phyloP scores from a whole-genome alignment of 169 alveolate species.

The Plasmodium reichenowi region DNA sequence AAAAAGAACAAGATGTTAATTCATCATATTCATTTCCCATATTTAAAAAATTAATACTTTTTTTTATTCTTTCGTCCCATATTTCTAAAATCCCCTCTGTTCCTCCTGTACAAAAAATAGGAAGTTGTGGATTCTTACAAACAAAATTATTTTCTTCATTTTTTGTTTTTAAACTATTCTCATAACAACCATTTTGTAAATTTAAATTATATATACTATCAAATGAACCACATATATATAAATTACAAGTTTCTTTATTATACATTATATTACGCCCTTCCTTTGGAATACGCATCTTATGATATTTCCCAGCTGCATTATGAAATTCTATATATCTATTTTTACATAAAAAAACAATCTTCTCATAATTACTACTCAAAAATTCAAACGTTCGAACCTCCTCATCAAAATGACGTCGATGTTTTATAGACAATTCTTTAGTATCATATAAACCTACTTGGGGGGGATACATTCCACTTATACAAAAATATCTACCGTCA shows the following conservation, averaged over 20 bases:
- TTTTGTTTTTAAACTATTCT: slow-evolving; percentile 11
- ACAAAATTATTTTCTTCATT: slow-evolving; percentile 58
- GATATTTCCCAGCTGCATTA: slow-evolving; percentile 83
- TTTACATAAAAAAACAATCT: slow-evolving; percentile 81
- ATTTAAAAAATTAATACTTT: slow-evolving; percentile 26
- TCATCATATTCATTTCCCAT: slow-evolving; percentile 25
- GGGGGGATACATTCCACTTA: slow-evolving; percentile 86
- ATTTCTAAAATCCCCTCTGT: slow-evolving; percentile 46
- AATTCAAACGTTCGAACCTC: slow-evolving; percentile 82
- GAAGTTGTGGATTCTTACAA: slow-evolving; percentile 31
- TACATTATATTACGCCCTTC: slow-evolving; percentile 85
- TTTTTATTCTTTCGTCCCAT: slow-evolving; percentile 69
- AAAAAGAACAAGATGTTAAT: slow-evolving; percentile 70
- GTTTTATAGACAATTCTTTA: slow-evolving; percentile 82
- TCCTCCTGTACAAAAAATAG: slow-evolving; percentile 57
- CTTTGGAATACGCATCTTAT: slow-evolving; percentile 84
- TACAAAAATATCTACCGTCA: slow-evolving; percentile 80
- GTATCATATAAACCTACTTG: slow-evolving; percentile 87
- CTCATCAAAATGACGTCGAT: slow-evolving; percentile 85
- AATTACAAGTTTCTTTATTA: slow-evolving; percentile 77
- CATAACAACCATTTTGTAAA: slow-evolving; percentile 57
- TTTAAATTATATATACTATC: slow-evolving; percentile 78
- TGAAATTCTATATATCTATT: slow-evolving; percentile 83
- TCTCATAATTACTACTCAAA: slow-evolving; percentile 81
- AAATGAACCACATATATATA: slow-evolving; percentile 79